These are phyloP conservation scores for Pelargonium myrrhifolium DNA, from an alignment of 441 rosid species.

Conservation along the genomic window DNA sequence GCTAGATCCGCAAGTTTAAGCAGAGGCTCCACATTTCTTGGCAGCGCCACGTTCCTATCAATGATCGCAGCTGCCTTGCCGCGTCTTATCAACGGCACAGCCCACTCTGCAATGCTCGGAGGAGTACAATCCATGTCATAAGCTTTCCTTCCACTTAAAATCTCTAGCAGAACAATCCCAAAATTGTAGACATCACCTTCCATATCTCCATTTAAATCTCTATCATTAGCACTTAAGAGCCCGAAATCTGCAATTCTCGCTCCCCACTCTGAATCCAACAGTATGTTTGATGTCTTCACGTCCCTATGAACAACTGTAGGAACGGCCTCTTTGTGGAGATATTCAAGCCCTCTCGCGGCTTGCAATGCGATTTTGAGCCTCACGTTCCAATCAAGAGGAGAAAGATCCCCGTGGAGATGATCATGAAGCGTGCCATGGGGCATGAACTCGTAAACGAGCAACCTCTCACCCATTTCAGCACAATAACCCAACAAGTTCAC, in stretches of 20 bases:
- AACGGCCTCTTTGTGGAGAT: neutral
- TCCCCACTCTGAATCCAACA: neutral
- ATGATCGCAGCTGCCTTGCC: constrained; percentile 53
- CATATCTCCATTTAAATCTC: constrained; percentile 25
- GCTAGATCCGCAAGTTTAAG: constrained; percentile 68
- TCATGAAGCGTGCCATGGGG: constrained; percentile 2
- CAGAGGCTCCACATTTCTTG: constrained; percentile 62
- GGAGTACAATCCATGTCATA: constrained; percentile 31
- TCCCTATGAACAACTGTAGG: neutral
- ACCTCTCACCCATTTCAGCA: neutral
- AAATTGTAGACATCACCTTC: constrained; percentile 39
- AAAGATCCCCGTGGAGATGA: neutral
- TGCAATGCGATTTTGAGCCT: neutral
- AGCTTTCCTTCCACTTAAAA: constrained; percentile 36
- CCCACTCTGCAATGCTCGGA: constrained; percentile 38
- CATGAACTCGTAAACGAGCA: neutral
- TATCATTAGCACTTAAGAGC: constrained; percentile 16
- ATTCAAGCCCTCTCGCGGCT: neutral
- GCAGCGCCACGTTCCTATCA: constrained; percentile 47
- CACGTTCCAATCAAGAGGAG: neutral
- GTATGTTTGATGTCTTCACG: neutral
- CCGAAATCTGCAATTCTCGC: neutral
- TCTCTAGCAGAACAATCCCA: constrained; percentile 39
- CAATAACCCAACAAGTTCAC: neutral
- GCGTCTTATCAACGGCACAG: constrained; percentile 45